A percentile compares a stretch with the other conserved stretches of the same genome.
Conservation (phyloP, 108 stramenopile species). For the Thalassiosira profunda region DNA sequence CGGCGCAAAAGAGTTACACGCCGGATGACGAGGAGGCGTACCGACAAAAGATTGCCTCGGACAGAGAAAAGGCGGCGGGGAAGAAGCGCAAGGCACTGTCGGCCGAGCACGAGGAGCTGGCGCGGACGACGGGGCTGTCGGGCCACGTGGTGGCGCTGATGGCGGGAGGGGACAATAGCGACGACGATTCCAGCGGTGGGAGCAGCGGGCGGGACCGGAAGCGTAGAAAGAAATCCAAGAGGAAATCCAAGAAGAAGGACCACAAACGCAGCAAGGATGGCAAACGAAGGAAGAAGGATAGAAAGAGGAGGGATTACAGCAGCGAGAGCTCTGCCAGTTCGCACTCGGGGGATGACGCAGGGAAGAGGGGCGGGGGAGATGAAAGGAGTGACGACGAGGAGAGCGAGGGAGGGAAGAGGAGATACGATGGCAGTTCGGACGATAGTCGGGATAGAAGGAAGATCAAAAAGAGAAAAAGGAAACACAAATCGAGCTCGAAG, state of each 20-base stretch:
- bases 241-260: slow-evolving; percentile 26
- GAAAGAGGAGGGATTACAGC: no score
- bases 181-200: slow-evolving; percentile 10
- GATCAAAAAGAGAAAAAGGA: no score
- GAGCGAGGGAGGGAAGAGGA: no score
- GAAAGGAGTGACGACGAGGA: no score
- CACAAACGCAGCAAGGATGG: slow-evolving; percentile 28
- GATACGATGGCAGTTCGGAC: no score
- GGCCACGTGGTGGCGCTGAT: slow-evolving; percentile 61
- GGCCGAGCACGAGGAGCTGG: slow-evolving; percentile 51
- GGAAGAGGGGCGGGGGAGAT: no score
- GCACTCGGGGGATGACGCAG: no score
- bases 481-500: no score
- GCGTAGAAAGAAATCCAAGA: slow-evolving; percentile 33
- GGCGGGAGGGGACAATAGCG: slow-evolving; percentile 34
- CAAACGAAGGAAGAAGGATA: slow-evolving; percentile 9
- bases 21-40: slow-evolving; percentile 47
- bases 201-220: background rate
- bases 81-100: slow-evolving; percentile 53
- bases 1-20: background rate
- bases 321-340: no score
- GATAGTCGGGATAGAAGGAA: no score
- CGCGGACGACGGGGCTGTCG: slow-evolving; percentile 47
- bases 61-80: slow-evolving; percentile 35
- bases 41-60: slow-evolving; percentile 24